Base-by-base conservation (phyloP, 2,329 filamentous ascomycete species). In the Thielaviopsis ethacetica region DNA sequence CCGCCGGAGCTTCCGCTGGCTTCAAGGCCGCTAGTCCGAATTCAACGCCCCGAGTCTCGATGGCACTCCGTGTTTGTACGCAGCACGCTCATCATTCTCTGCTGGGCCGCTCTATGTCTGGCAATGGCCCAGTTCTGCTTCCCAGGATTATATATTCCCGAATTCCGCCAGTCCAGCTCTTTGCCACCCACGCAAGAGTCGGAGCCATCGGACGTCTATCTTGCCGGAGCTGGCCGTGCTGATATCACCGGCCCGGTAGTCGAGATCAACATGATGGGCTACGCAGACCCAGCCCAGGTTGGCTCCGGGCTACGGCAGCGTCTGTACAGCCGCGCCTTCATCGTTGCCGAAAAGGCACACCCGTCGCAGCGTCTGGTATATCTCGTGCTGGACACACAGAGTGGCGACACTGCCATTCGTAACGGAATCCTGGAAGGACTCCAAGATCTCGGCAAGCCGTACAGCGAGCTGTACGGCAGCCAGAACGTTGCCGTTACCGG, bases 221-320 rank as follows among this genome's bases (percentile, higher is more conserved):
- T 80, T 38, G 66, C 81, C 53, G 79, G 78, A 19, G 76, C 78
- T 1, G 78, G 78, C 53, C 81, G 80, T 67, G 77, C 75, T 5
- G 79, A 82, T 64, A 79, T 81, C 64, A 82, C 79, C 0, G 78
- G 87, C 1, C 89, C 90, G 0, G 88, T 94, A 13, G 90, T 94
- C 22, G 89, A 96, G 70, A 80, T 96, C 67, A 90, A 89, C 66
- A 79, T 96, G 68, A 93, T 91, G 77, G 91, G 91, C 62, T 96
- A 96, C 73, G 91, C 91, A 34, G 86, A 91, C 69, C 75, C 84
- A n/a, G 80, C 80, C 50, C 91, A 97, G 72, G 73, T 85, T 30
- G 91, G 91, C 53, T 84, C 83, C 1, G 91, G 91, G 22, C 75
- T 97, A 56, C 84, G 91, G 54, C 91, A 97, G 72, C 82, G 91